phyloP scores from a whole-genome alignment of 306 rosid genomes.

The Vigna reflexopilosa region DNA sequence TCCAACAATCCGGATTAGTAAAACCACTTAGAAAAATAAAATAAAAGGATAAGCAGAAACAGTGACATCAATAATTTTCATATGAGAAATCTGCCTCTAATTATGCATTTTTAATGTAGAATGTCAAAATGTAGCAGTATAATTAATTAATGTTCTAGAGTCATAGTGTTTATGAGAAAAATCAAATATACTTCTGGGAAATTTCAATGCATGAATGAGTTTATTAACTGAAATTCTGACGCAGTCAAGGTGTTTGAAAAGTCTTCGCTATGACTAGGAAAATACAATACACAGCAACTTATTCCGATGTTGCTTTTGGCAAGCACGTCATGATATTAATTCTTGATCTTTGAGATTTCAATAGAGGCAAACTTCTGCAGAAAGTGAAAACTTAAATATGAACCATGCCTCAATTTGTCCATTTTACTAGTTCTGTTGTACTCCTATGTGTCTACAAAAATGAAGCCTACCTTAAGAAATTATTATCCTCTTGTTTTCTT shows the following conservation, averaged over 20 bases:
- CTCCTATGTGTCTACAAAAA: background rate
- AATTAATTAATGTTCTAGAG: background rate
- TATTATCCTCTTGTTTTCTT: background rate
- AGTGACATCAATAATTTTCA: background rate
- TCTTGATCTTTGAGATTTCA: conserved; percentile 11
- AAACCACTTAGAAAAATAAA: background rate
- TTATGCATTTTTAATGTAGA: background rate
- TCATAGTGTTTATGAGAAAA: conserved; percentile 2
- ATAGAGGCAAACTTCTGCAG: background rate
- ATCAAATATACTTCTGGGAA: conserved; percentile 25
- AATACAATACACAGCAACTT: background rate
- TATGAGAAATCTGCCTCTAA: background rate
- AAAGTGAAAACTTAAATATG: conserved; percentile 1
- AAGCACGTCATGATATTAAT: background rate
- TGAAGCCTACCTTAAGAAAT: conserved; percentile 1
- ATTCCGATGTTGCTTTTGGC: background rate
- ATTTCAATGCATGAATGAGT: conserved; percentile 23
- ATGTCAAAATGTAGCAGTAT: background rate
- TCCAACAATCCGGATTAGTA: background rate
- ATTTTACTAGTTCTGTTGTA: background rate
- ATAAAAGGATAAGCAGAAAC: background rate
- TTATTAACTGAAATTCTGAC: conserved; percentile 17
- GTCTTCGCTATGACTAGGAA: background rate
- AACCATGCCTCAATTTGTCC: conserved; percentile 11
- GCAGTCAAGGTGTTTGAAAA: background rate